Base-by-base conservation (phyloP, 176 grass and related monocot genomes). In the Hordeum vulgare region DNA sequence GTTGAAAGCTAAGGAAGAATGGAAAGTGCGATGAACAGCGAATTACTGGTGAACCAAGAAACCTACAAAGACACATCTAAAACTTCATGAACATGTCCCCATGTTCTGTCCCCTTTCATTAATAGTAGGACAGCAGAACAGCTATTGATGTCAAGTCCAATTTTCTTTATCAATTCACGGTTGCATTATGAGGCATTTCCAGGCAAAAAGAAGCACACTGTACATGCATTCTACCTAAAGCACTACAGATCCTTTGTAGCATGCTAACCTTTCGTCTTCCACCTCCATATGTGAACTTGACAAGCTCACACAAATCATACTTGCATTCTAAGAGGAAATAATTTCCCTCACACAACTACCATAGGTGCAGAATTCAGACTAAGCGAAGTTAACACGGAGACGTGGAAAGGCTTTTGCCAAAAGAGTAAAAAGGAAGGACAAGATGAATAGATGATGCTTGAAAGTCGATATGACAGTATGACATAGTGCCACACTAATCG, bases 401-500 rank as follows among this genome's bases (percentile, higher is more conserved):
- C 27, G 34, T 41, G 57, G 63, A 51, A 18, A 75, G 28, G 44
- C 58, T 73, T 57, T 0, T 23, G 3, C 56, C 6, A 42, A 72
- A 71, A 69, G 65, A 56, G 21, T 25, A 44, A 29, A 10, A 71
- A 54, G 24, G 23, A 49, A 73, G 17, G 13, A 0, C 8, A 62
- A 17, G 53, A 39, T n/a, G n/a, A n/a, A n/a, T n/a, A n/a, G n/a
- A n/a, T 62, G 54, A 57, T 62, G 49, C 15, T 44, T 40, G 23
- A 61, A 87, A 70, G 8, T 20, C 49, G 17, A 83, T 40, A 80
- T 37, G 76, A n/a, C 82, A 61, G 76, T 25, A 79, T 37, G 77
- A 27, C 82, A 85, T 63, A 47, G 24, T 62, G 78, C 78, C 78
- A 77, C 59, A 78, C 28, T 66, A 66, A 86, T 65, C 35, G 29